Percentiles rank a stretch among this genome's conserved stretches.
These are phyloP conservation scores for Mimosa pudica DNA, from an alignment of 306 rosid genomes.

Conservation along the genomic window DNA sequence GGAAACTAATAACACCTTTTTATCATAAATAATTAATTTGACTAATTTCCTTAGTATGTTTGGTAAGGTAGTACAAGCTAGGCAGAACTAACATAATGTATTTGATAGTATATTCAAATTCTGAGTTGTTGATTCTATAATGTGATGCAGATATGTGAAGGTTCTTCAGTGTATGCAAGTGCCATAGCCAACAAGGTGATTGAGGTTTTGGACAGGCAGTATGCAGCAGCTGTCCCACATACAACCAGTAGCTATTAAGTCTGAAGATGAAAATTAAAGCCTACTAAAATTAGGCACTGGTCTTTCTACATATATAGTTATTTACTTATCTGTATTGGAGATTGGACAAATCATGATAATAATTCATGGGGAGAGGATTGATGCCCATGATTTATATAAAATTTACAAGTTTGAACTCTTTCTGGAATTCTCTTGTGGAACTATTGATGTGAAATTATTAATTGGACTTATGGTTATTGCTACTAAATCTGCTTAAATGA, in stretches of 20 bases:
- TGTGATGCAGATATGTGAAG: constrained; percentile 60
- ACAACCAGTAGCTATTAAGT: constrained; percentile 33
- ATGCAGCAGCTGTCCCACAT: constrained; percentile 47
- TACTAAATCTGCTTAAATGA: not conserved
- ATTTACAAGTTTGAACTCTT: not conserved
- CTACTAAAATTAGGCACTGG: not conserved
- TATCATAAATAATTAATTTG: too few species aligned
- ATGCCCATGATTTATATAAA: not conserved
- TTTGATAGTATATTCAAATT: constrained; percentile 11
- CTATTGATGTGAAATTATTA: not conserved
- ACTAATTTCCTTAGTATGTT: too few species aligned
- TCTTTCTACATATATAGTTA: not conserved
- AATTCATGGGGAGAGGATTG: not conserved
- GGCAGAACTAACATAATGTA: not conserved
- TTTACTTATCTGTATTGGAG: not conserved
- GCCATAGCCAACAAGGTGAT: constrained; percentile 74
- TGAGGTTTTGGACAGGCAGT: constrained; percentile 63
- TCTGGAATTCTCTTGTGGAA: not conserved
- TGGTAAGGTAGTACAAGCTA: too few species aligned
- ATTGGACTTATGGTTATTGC: not conserved
- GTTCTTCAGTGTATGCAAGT: constrained; percentile 74
- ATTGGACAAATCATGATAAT: not conserved
- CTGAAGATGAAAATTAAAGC: not conserved
- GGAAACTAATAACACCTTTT: too few species aligned
- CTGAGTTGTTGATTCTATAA: not conserved